Evolutionary conservation across 2,329 filamentous ascomycete species (phyloP), one percentile per base, ranked within the genome.

Genomic region (Dryadomyces sulphureus): DNA sequence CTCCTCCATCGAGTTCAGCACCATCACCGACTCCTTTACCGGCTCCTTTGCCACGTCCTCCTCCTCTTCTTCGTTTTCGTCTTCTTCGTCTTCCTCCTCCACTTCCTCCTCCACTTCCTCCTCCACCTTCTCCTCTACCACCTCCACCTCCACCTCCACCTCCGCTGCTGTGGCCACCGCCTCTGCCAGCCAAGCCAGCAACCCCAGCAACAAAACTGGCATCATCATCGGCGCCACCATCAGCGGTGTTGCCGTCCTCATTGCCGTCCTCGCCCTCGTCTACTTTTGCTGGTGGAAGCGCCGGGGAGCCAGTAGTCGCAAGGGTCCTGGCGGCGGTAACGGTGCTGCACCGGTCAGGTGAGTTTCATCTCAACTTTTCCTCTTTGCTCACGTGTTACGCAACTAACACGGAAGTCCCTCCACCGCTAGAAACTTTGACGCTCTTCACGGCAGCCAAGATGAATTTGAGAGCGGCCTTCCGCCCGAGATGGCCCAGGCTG

Each of bases 161-260:
- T 27, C 41, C 1, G 45, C 54, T 2, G 43, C 50, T 8, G 46
- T 35, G 21, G 34, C 47, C 4, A 53, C 36, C 5, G 27, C 36
- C 22, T n/a, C 36, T 43, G 21, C 39, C 41, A 17, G 45, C 48
- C 6, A 20, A 9, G 30, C 27, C 16, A 43, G 38, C 5, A 5
- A 8, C 25, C 24, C 27, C 25, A 41, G 30, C 17, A 54, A 62
- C 36, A 60, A 60, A n/a, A 66, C 65, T 0, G 70, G 69, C 2
- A 68, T 68, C 35, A 73, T 77, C 30, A 65, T 77, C 3, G 74
- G 74, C 22, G 73, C 70, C 12, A 66, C 65, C 16, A 63, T 78
- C 36, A 67, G 69, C n/a, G 71, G 69, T 16, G 60, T 73, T 0
- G 71, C 68, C 5, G 63, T 63, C 3, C 49, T 75, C 2, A 58